Evolutionary conservation across 495 filamentous ascomycete genomes (phyloP), one percentile per base, ranked within the genome.

Genomic region (Tuber calosporum): DNA sequence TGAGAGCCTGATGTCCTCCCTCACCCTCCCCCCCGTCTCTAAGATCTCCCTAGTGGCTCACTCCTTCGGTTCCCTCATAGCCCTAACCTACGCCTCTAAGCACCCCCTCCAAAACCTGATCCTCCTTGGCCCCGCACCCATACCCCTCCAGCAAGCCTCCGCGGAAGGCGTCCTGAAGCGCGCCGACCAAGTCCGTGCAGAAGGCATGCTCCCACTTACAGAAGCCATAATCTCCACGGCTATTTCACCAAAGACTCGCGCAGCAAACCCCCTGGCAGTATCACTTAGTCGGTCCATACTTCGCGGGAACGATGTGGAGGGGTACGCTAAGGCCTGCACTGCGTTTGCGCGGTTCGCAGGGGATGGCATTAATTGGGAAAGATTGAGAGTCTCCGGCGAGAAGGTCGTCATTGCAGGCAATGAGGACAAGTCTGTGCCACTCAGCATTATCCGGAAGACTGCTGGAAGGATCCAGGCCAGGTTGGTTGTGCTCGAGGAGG

Each of bases 321-420:
- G 85, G 15, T 88, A 87, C 76, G 86, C 86, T 0, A 88, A 88
- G 74, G 85, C 82, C 0, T 88, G 86, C 70, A 80, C 83, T 19
- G 86, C 86, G 19, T 81, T 87, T 43, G 85, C 86, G 39, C 53
- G 75, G 82, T 9, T 82, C 84, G 8, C 81, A 79, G 22, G 69
- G 71, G 20, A 72, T 80, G 42, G 71, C 80, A 48, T 67, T 84
- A 22, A 53, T 73, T 30, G 69, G 78, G 38, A 42, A 84, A 11
- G 22, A 30, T 4, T 39, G 19, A 30, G 17, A 37, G 43, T 20
- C 15, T 69, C 69, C 1, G 75, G 79, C 17, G 78, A 80, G 40
- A 79, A 78, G 9, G 75, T 82, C 34, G 76, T 86, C 69, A 72
- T 86, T 19, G 84, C 84, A 9, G 85, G 85, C 2, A 80, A 82